Evolutionary conservation across 2,329 filamentous ascomycete genomes (phyloP).

Genomic region (Stagonosporopsis chrysanthemi): DNA sequence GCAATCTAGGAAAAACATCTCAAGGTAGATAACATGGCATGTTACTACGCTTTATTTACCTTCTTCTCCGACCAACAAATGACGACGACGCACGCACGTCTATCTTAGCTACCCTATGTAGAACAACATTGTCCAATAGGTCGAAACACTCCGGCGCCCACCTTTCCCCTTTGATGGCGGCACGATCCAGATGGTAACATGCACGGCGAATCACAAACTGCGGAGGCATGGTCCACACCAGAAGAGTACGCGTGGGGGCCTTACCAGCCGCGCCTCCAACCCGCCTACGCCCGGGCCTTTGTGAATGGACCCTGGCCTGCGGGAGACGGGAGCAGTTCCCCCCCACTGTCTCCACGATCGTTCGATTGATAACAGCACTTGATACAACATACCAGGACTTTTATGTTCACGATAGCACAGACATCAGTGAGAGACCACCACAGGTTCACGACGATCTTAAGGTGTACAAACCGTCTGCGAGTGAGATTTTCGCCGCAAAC

Average conservation of each 20-base stretch:
- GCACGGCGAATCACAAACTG: constrained; percentile 5
- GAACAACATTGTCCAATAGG: constrained; percentile 3
- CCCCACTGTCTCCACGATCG: constrained; percentile 7
- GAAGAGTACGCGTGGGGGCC: constrained; percentile 4
- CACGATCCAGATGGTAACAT: not conserved
- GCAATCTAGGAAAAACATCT: constrained; percentile 22
- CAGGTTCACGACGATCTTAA: not conserved
- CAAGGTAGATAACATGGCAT: constrained; percentile 16
- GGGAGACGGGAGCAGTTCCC: constrained; percentile 17
- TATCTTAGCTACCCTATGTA: constrained; percentile 4
- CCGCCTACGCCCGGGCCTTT: not conserved
- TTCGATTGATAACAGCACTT: not conserved
- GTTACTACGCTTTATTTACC: constrained; percentile 18
- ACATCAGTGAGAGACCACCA: not conserved
- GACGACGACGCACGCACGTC: constrained; percentile 3
- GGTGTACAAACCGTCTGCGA: not conserved
- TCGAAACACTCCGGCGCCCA: not conserved
- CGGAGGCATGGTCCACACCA: constrained; percentile 6
- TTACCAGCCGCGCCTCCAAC: constrained; percentile 1
- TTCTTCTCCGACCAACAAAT: constrained; percentile 2
- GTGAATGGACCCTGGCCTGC: constrained; percentile 17
- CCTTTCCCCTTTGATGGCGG: not conserved
- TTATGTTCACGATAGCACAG: not conserved
- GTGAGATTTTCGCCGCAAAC: not conserved
- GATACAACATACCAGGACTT: not conserved